Evolutionary conservation across 2,329 filamentous ascomycete species (phyloP).

Genomic region (Stagonosporopsis vannaccii): DNA sequence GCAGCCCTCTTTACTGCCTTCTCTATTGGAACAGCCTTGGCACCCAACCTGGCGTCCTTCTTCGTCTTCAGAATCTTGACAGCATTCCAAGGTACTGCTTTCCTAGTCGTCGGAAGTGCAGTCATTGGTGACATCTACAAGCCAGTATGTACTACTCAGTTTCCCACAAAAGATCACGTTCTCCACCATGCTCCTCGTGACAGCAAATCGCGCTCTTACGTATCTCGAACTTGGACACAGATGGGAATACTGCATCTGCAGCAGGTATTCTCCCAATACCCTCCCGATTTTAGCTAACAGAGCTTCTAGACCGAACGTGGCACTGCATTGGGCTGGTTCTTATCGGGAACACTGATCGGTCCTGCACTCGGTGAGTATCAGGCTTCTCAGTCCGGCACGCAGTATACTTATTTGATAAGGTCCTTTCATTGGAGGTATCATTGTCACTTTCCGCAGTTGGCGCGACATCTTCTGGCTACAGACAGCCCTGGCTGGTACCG

Average conservation of each 20-base stretch:
- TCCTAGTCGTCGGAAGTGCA: conserved; percentile 74
- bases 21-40: conserved; percentile 74
- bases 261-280: conserved; percentile 16
- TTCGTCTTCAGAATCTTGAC: conserved; percentile 78
- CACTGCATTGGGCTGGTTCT: conserved; percentile 76
- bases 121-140: conserved; percentile 68
- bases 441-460: conserved; percentile 78
- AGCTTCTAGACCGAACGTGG: conserved; percentile 67
- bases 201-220: background rate
- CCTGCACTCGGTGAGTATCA: conserved; percentile 54
- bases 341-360: conserved; percentile 74
- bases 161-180: background rate
- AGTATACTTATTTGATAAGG: conserved; percentile 58
- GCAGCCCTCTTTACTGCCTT: conserved; percentile 71
- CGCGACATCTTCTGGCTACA: conserved; percentile 81
- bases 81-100: conserved; percentile 77
- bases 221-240: too few relatives aligned
- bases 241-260: conserved; percentile 4
- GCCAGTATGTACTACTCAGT: conserved; percentile 40
- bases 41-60: conserved; percentile 74
- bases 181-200: background rate
- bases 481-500: conserved; percentile 69
- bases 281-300: conserved; percentile 46
- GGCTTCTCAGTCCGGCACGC: background rate
- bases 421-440: conserved; percentile 75